Percentiles rank a stretch among this genome's conserved stretches.
Conservation (phyloP, 768 basidiomycete genomes). For the Thelephora ganbajun region DNA sequence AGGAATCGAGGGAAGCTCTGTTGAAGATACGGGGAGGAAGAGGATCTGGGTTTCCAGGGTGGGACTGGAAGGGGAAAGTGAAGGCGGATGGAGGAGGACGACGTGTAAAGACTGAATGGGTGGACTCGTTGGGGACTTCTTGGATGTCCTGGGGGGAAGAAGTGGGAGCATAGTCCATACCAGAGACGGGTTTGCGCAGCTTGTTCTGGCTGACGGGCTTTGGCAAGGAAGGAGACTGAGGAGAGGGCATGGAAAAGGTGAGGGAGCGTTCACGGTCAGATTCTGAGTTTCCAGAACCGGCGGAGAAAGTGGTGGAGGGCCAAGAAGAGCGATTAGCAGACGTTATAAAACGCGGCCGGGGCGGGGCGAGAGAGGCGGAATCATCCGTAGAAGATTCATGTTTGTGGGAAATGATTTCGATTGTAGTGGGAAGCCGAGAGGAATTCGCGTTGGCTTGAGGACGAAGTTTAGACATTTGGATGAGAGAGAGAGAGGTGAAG, state of each 20-base stretch:
- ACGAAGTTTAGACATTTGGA: neutral
- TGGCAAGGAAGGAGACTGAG: too few species aligned
- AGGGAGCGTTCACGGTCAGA: constrained; percentile 16
- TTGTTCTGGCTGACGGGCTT: too few species aligned
- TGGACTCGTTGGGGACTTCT: constrained; percentile 8
- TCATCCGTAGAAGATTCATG: constrained; percentile 6
- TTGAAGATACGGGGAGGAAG: neutral
- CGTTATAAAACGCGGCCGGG: constrained; percentile 7
- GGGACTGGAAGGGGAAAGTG: constrained; percentile 40
- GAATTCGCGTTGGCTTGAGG: neutral
- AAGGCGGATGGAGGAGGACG: constrained; percentile 28
- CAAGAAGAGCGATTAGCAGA: constrained; percentile 6
- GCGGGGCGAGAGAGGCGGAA: constrained; percentile 8
- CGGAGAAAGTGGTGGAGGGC: constrained; percentile 10
- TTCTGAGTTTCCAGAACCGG: constrained; percentile 16
- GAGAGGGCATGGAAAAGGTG: constrained; percentile 11
- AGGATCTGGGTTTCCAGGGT: constrained; percentile 53
- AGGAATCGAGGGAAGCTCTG: constrained; percentile 16
- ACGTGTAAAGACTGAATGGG: neutral
- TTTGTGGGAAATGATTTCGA: neutral
- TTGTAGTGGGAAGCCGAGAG: neutral
- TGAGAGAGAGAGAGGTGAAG: neutral
- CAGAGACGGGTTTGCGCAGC: neutral
- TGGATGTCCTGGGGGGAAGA: constrained; percentile 8
- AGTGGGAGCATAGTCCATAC: neutral